Base-by-base conservation (phyloP, 192 early-diverging fungal genomes). In the Jimgerdemannia lactiflua region DNA sequence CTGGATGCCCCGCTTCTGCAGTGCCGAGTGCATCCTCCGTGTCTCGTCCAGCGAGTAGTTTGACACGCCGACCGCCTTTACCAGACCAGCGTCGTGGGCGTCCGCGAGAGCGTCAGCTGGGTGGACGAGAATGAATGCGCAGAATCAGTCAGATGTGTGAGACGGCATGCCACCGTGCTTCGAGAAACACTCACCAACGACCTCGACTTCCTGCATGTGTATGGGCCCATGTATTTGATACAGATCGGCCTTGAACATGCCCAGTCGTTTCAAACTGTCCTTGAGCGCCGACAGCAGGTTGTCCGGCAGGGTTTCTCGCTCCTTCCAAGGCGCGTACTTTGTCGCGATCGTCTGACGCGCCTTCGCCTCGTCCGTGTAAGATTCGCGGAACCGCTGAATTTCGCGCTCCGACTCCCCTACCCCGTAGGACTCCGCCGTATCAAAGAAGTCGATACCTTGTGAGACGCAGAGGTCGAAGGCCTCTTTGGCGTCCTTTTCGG, bases 171-270 rank as follows among this genome's bases (percentile, higher is more conserved):
- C 49, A 6, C 49, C 2, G 49, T 59, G 6, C 49, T 59, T 59
- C 14, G 49, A 71, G 6, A n/a, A 43, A 10, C 1, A 43, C 71
- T 69, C 80, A 84, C 79, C 84, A 59, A 86, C 75, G 19, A 86
- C 83, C 70, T 87, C 86, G 43, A 87, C 75, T 20, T 72, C 71
- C 29, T 77, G 79, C 9, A 82, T 43, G 20, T 86, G 85, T 39
- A 86, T 75, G 4, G 86, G 86, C 8, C 85, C 86, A 66, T 87
- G 86, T 65, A 87, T 85, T 67, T 87, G 86, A 70, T 83, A 85
- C 7, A 87, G 77, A 39, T 87, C 86, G 19, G 82, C 71, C 42
- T 78, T 69, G 39, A 74, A 71, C 18, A 86, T 79, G n/a, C 84
- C 85, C 0, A 87, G 71, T 11, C 84, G 73, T 39, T 84, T 80